phyloP scores from a whole-genome alignment of 306 rosid genomes.

The Cicer pinnatifidum region DNA sequence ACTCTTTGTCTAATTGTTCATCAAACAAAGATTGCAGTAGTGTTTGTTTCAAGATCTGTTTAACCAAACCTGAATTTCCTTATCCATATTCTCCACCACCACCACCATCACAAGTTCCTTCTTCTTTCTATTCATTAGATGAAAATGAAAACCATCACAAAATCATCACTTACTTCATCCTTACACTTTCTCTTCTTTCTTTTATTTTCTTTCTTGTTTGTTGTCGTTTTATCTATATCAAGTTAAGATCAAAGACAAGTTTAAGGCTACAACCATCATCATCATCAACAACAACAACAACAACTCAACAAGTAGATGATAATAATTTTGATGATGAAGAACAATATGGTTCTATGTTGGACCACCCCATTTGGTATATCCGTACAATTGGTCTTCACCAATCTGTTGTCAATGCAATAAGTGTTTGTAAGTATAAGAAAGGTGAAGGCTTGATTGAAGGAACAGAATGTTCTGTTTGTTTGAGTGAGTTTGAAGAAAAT shows the following conservation, averaged over 20 bases:
- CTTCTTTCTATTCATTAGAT: not conserved
- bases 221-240: constrained; percentile 48
- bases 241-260: constrained; percentile 31
- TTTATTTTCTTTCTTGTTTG: constrained; percentile 48
- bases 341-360: constrained; percentile 60
- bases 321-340: constrained; percentile 71
- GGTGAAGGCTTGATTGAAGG: constrained; percentile 83
- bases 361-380: constrained; percentile 85
- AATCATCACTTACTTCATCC: constrained; percentile 17
- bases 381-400: constrained; percentile 75
- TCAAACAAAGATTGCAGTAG: not conserved
- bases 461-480: constrained; percentile 81
- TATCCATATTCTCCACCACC: constrained; percentile 8
- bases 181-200: constrained; percentile 40
- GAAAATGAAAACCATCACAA: not conserved
- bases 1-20: not conserved
- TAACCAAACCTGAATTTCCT: not conserved
- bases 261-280: not conserved
- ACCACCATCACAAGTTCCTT: not conserved
- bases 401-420: constrained; percentile 63
- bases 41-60: constrained; percentile 1
- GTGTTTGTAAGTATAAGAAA: constrained; percentile 62
- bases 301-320: constrained; percentile 6
- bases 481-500: constrained; percentile 75
- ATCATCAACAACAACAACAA: not conserved